Evolutionary conservation across 2,329 filamentous ascomycete species (phyloP).

Genomic region (Hypoxylon sp.): DNA sequence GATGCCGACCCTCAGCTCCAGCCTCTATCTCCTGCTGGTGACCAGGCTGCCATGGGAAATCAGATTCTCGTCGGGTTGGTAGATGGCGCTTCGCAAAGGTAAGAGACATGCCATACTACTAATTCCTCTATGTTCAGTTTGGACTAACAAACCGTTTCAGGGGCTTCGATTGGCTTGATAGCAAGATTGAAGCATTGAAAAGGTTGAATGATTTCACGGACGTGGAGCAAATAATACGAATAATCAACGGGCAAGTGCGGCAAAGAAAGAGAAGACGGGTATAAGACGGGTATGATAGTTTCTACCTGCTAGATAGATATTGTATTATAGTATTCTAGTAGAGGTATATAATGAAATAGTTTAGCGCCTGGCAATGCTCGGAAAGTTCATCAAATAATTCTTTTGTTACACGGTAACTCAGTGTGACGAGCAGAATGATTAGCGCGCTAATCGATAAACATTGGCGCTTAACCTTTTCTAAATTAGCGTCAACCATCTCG

Average conservation of each 20-base stretch:
- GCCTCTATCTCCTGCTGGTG: neutral
- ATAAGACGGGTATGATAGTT: too few species aligned
- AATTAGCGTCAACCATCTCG: neutral
- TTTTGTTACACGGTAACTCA: neutral
- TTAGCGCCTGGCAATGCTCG: too few species aligned
- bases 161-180: neutral
- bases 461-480: neutral
- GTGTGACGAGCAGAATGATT: neutral
- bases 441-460: slow-evolving; percentile 20
- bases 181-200: neutral
- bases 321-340: too few species aligned
- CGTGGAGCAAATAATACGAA: neutral
- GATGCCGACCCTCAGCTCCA: neutral
- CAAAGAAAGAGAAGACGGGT: too few species aligned
- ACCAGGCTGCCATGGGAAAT: too few species aligned
- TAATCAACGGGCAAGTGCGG: neutral
- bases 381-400: neutral
- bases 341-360: too few species aligned
- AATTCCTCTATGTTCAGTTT: too few species aligned
- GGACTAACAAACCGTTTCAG: too few species aligned
- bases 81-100: neutral
- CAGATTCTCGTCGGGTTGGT: too few species aligned
- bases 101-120: neutral
- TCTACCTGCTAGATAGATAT: too few species aligned
- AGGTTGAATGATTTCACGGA: neutral